Percentiles rank a stretch among this genome's conserved stretches.
phyloP scores from a whole-genome alignment of 768 basidiomycete species.

The Amanita jacksonii region DNA sequence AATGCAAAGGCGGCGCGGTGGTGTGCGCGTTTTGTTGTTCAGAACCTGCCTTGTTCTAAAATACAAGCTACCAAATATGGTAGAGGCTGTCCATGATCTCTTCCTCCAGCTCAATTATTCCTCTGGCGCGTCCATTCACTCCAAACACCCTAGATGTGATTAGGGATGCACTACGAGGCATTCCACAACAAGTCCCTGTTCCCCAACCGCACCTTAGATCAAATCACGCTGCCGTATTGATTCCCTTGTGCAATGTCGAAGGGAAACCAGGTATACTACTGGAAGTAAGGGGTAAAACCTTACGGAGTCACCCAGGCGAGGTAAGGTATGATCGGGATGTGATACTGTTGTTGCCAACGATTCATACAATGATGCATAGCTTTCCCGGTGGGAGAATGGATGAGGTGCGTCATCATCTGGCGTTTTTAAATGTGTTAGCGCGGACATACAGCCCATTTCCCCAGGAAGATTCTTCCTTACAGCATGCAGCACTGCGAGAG shows the following conservation, averaged over 20 bases:
- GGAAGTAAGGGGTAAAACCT: conserved; percentile 55
- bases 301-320: conserved; percentile 72
- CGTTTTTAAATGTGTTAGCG: conserved; percentile 6
- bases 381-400: conserved; percentile 72
- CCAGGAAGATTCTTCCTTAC: conserved; percentile 43
- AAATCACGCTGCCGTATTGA: conserved; percentile 57
- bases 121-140: conserved; percentile 30
- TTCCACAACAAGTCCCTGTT: background rate
- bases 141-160: conserved; percentile 24
- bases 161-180: conserved; percentile 16
- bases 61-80: background rate
- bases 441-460: conserved; percentile 10
- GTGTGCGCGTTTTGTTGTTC: too few species aligned
- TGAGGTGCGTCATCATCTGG: conserved; percentile 29
- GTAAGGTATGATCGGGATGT: conserved; percentile 43
- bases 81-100: background rate
- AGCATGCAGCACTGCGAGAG: conserved; percentile 59
- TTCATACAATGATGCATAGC: conserved; percentile 24
- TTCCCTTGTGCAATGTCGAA: conserved; percentile 71
- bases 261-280: conserved; percentile 58
- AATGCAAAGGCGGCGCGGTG: too few species aligned
- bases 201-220: conserved; percentile 12
- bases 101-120: conserved; percentile 3
- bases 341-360: background rate
- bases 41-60: too few species aligned